phyloP scores from a whole-genome alignment of 108 stramenopile species.

The Conticribra guillardii region DNA sequence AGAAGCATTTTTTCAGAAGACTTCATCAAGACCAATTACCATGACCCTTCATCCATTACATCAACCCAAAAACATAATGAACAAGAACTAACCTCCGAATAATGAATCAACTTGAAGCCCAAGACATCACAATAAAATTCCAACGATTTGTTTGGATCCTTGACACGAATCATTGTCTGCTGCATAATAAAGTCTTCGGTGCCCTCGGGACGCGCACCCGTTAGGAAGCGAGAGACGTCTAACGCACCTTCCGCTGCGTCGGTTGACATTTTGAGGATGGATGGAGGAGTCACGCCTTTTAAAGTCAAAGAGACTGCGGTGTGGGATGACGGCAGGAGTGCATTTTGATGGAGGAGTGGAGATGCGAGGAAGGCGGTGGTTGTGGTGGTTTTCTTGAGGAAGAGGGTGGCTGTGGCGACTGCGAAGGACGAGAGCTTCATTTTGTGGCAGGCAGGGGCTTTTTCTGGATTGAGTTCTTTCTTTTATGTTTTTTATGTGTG shows the following conservation, averaged over 20 bases:
- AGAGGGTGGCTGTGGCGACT: background rate
- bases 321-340: background rate
- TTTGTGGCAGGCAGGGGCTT: background rate
- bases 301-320: background rate
- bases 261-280: background rate
- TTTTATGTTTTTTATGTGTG: too few relatives aligned
- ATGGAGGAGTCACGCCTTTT: background rate
- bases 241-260: background rate
- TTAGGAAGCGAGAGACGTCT: conserved; percentile 30
- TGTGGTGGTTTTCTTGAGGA: background rate
- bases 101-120: conserved; percentile 53
- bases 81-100: conserved; percentile 34
- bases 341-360: background rate
- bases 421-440: background rate
- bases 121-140: conserved; percentile 72
- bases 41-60: too few relatives aligned
- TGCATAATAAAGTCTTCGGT: conserved; percentile 83
- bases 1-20: too few relatives aligned
- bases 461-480: too few relatives aligned
- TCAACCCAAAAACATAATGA: background rate
- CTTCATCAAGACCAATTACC: too few relatives aligned
- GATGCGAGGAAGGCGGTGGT: background rate
- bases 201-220: conserved; percentile 40
- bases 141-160: conserved; percentile 70
- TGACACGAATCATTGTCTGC: conserved; percentile 88